Evolutionary conservation across 2,329 filamentous ascomycete genomes (phyloP).

Genomic region (Phaeoacremonium minimum): DNA sequence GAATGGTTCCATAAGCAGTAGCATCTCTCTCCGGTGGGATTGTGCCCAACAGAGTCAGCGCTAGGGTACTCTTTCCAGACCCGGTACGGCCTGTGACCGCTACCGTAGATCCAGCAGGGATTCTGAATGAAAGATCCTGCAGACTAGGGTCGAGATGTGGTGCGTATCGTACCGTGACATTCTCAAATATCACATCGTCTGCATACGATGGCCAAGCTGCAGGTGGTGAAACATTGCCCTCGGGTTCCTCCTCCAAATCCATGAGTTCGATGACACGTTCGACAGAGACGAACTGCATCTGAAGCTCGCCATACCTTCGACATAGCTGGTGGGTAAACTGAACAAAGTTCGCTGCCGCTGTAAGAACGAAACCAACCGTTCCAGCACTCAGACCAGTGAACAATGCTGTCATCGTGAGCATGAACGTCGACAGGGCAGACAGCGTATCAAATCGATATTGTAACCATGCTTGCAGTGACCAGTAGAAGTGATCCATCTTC

Average conservation of each 20-base stretch:
- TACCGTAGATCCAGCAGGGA: slow-evolving; percentile 60
- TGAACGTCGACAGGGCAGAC: slow-evolving; percentile 69
- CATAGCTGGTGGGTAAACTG: slow-evolving; percentile 69
- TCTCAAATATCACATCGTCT: slow-evolving; percentile 71
- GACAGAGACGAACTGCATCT: slow-evolving; percentile 89
- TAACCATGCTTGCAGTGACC: slow-evolving; percentile 82
- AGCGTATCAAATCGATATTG: slow-evolving; percentile 72
- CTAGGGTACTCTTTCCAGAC: slow-evolving; percentile 79
- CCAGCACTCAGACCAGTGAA: slow-evolving; percentile 72
- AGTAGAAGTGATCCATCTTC: slow-evolving; percentile 95
- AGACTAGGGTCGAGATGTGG: slow-evolving; percentile 72
- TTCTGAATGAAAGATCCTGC: slow-evolving; percentile 62
- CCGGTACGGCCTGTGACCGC: slow-evolving; percentile 78
- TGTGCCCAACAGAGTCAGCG: slow-evolving; percentile 53
- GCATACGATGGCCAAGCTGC: slow-evolving; percentile 71
- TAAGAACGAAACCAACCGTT: slow-evolving; percentile 77
- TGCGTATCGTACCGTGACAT: slow-evolving; percentile 76
- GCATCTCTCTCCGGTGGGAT: slow-evolving; percentile 37
- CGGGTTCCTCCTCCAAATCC: slow-evolving; percentile 70
- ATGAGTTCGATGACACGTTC: slow-evolving; percentile 82
- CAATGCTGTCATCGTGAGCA: slow-evolving; percentile 70
- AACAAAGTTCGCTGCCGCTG: slow-evolving; percentile 67
- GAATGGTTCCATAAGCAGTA: slow-evolving; percentile 39
- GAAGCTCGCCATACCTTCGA: slow-evolving; percentile 74
- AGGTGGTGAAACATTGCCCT: slow-evolving; percentile 64